Evolutionary conservation across 352 stramenopile genomes (phyloP).

Genomic region (Phytophthora agathidicida): DNA sequence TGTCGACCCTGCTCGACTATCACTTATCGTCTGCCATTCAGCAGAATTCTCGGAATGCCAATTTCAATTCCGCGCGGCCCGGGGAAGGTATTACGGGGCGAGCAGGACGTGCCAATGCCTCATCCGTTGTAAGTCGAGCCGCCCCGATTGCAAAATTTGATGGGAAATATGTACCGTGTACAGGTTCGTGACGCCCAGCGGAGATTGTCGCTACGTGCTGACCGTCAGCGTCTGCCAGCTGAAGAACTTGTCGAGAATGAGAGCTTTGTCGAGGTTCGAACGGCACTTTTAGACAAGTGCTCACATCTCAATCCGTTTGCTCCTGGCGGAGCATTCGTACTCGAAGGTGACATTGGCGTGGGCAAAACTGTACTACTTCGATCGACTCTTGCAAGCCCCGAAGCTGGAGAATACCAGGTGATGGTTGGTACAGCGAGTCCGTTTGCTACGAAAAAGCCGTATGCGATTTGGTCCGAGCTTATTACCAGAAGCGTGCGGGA

Average conservation of each 20-base stretch:
- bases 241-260: constrained; percentile 71
- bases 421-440: constrained; percentile 74
- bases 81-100: constrained; percentile 33
- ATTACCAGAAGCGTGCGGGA: constrained; percentile 70
- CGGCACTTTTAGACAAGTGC: constrained; percentile 66
- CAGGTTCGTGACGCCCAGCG: constrained; percentile 84
- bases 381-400: constrained; percentile 54
- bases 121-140: constrained; percentile 35
- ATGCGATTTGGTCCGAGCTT: constrained; percentile 83
- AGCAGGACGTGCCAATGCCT: constrained; percentile 20
- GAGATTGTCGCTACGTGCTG: constrained; percentile 57
- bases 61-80: constrained; percentile 6
- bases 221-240: constrained; percentile 45
- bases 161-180: constrained; percentile 89
- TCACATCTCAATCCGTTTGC: constrained; percentile 69
- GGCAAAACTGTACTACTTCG: constrained; percentile 85
- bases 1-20: constrained; percentile 85
- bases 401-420: constrained; percentile 61
- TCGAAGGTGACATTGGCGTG: constrained; percentile 86
- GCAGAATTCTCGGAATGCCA: constrained; percentile 10
- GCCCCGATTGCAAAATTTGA: constrained; percentile 76
- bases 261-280: constrained; percentile 55
- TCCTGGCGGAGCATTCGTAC: constrained; percentile 70
- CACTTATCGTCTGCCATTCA: constrained; percentile 53
- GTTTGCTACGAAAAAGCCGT: constrained; percentile 78